These are phyloP conservation scores for Capsicum baccatum DNA, from an alignment of 257 asterid species.

Conservation along the genomic window DNA sequence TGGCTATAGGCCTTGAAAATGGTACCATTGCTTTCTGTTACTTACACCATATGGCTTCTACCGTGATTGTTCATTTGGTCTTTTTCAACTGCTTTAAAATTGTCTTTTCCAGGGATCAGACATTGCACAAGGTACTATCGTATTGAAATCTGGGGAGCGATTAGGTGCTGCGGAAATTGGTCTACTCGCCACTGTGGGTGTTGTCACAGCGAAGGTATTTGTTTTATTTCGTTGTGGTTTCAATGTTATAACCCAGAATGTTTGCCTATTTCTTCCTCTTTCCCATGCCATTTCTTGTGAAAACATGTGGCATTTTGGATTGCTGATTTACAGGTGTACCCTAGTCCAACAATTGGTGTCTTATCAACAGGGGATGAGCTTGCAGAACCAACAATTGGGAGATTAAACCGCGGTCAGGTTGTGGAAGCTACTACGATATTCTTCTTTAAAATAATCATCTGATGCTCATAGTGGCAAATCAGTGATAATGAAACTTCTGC, in stretches of 20 bases:
- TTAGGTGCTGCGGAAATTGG: slow-evolving; percentile 91
- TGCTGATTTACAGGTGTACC: slow-evolving; percentile 62
- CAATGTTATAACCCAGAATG: background rate
- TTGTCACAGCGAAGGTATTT: slow-evolving; percentile 68
- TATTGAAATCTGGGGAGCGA: slow-evolving; percentile 82
- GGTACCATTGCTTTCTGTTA: background rate
- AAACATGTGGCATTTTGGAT: slow-evolving; percentile 26
- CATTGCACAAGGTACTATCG: slow-evolving; percentile 73
- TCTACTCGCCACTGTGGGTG: slow-evolving; percentile 87
- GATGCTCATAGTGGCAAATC: background rate
- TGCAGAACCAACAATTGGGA: slow-evolving; percentile 66
- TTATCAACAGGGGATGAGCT: slow-evolving; percentile 97
- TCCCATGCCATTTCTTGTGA: slow-evolving; percentile 31
- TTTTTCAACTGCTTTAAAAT: background rate
- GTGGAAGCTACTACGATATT: slow-evolving; percentile 22
- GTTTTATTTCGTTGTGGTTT: background rate
- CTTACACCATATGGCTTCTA: background rate
- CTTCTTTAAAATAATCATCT: slow-evolving; percentile 22
- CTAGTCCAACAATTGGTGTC: slow-evolving; percentile 75
- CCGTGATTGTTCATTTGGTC: background rate
- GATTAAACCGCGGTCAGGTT: slow-evolving; percentile 90
- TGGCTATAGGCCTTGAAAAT: slow-evolving; percentile 9
- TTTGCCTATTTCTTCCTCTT: slow-evolving; percentile 17
- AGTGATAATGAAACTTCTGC: slow-evolving; percentile 7
- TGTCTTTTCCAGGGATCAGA: slow-evolving; percentile 70